Evolutionary conservation across 352 stramenopile species (phyloP).

Genomic region (Pilasporangium apinafurcum): DNA sequence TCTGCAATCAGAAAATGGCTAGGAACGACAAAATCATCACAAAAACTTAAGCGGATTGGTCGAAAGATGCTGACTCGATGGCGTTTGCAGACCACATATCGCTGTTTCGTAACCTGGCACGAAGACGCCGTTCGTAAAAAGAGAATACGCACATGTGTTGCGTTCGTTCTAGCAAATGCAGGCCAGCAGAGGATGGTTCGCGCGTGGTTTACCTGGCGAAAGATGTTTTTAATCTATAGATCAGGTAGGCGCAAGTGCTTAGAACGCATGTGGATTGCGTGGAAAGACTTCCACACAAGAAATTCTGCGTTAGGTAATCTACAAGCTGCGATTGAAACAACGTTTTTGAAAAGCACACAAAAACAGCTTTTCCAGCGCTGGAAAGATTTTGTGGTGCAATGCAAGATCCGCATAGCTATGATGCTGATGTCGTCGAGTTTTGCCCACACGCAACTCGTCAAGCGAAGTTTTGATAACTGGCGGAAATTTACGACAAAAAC

Average conservation of each 20-base stretch:
- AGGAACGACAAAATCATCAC: neutral
- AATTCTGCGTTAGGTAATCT: slow-evolving; percentile 10
- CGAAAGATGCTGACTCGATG: slow-evolving; percentile 20
- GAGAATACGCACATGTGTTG: neutral
- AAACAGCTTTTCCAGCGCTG: slow-evolving; percentile 11
- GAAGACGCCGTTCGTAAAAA: neutral
- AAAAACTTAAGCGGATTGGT: slow-evolving; percentile 4
- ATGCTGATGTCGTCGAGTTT: slow-evolving; percentile 18
- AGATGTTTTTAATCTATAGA: slow-evolving; percentile 21
- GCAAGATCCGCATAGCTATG: slow-evolving; percentile 24
- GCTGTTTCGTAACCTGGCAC: slow-evolving; percentile 25
- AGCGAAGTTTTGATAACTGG: slow-evolving; percentile 16
- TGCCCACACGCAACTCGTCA: slow-evolving; percentile 7
- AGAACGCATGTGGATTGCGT: slow-evolving; percentile 13
- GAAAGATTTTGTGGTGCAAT: slow-evolving; percentile 17
- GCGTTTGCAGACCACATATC: slow-evolving; percentile 27
- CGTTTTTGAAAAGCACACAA: slow-evolving; percentile 10
- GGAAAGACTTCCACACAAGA: slow-evolving; percentile 7
- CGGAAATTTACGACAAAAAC: slow-evolving; percentile 3
- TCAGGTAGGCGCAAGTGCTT: slow-evolving; percentile 10
- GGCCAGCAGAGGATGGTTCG: slow-evolving; percentile 3
- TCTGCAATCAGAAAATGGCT: slow-evolving; percentile 11
- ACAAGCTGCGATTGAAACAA: slow-evolving; percentile 13
- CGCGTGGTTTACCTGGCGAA: slow-evolving; percentile 29
- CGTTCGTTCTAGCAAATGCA: neutral